These are phyloP conservation scores for Colletotrichum sp. DNA, from an alignment of 2,329 filamentous ascomycete genomes.

Conservation along the genomic window DNA sequence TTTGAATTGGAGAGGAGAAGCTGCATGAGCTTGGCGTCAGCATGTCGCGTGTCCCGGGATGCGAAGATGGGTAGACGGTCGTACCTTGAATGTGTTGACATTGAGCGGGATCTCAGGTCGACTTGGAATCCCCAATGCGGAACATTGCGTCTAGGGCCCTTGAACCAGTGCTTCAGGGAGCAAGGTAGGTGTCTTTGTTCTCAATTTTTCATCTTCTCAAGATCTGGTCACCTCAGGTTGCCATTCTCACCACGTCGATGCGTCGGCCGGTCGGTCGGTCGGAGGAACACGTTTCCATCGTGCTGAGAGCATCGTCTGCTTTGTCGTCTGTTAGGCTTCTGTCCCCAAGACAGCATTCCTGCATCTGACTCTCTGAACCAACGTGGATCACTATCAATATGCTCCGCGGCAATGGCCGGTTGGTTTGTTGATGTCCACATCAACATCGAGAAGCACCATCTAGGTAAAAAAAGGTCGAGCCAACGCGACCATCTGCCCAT, in stretches of 20 bases:
- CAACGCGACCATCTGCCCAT: background rate
- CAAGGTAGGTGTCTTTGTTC: background rate
- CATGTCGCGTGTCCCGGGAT: background rate
- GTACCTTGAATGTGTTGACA: background rate
- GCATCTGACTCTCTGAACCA: too few species aligned
- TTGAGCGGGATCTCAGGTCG: background rate
- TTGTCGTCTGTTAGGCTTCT: background rate
- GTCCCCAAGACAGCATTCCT: background rate
- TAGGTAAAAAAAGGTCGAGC: background rate
- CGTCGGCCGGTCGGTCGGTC: background rate
- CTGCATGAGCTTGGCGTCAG: background rate
- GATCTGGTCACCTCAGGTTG: background rate
- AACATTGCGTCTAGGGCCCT: background rate
- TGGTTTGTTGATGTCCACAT: background rate
- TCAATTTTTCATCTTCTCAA: background rate
- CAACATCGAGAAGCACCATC: background rate
- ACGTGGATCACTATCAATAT: too few species aligned
- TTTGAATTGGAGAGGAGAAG: background rate
- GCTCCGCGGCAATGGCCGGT: too few species aligned
- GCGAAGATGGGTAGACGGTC: background rate
- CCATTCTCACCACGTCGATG: background rate
- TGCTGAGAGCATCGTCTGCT: background rate
- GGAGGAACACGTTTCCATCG: background rate
- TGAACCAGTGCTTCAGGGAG: rapidly evolving
- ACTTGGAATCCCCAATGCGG: too few species aligned